Evolutionary conservation across 23 red algal species (phyloP), one percentile per base, ranked within the genome.

Genomic region (Gracilaria vermiculophylla): DNA sequence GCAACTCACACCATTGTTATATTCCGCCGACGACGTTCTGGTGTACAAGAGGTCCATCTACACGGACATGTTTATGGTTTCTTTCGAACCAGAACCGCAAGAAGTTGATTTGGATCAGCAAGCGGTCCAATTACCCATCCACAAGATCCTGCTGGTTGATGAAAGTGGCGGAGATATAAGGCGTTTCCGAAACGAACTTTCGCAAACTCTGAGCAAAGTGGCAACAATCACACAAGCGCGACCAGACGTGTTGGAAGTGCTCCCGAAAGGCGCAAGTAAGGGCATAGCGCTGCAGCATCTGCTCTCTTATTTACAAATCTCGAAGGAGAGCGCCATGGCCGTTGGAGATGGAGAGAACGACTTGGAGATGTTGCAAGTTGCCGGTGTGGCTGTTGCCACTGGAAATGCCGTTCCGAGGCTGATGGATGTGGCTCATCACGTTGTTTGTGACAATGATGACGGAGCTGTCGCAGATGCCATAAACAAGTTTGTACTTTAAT

Each of bases 341-440:
- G 77, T 97, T 27, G 94, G 94, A 25, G 94, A 97, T 84, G 94
- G 82, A 14, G 94, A 97, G 40, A 97, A 97, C 33, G 94, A 97
- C 53, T 5, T 94, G 33, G 87, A 85, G 43, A 97, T 97, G 94
- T 42, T 97, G 14, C 50, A 72, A 60, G 55, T 42, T 19, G 94
- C 81, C 2, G 91, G 77, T 9, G 16, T 77, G n/a, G 81, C 89
- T 19, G 89, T 97, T 32, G 94, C 94, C 5, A 73, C 87, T 25
- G 89, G 62, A 19, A 94, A 97, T 45, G 89, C 95, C 1, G 69
- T 91, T 16, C 89, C 95, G 1, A 43, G 12, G n/a, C 44, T 94
- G 23, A 90, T 83, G 48, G 43, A 29, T 34, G 90, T 79, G 13
- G 95, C 95, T 54, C 77, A 88, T 57, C 41, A 84, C 13, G 87